A percentile compares a stretch with the other conserved stretches of the same genome.
phyloP scores from a whole-genome alignment of 257 asterid genomes.

The Przewalskia tangutica region DNA sequence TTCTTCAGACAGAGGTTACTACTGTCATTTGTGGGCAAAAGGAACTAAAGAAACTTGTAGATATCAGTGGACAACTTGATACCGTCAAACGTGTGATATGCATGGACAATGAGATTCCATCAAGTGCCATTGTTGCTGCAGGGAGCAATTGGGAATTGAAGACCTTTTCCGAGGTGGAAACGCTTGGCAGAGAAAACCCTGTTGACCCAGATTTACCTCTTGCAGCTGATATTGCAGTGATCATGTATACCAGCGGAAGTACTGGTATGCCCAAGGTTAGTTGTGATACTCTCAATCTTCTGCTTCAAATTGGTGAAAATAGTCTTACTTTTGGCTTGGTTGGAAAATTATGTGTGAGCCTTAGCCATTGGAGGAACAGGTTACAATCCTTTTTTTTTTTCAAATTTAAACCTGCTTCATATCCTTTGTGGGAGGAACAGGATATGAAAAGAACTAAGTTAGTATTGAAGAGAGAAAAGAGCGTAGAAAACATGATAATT shows the following conservation, averaged over 20 bases:
- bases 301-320: not conserved
- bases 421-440: not conserved
- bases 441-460: not conserved
- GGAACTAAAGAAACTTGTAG: constrained; percentile 78
- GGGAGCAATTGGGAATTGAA: constrained; percentile 52
- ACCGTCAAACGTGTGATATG: constrained; percentile 73
- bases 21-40: constrained; percentile 88
- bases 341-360: not conserved
- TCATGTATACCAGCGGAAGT: constrained; percentile 99
- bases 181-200: constrained; percentile 62
- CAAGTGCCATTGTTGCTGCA: constrained; percentile 39
- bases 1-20: constrained; percentile 92
- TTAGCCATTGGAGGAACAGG: not conserved
- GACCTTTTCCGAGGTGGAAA: constrained; percentile 63
- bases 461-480: not conserved
- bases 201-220: constrained; percentile 79
- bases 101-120: constrained; percentile 68
- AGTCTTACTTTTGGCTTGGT: not conserved
- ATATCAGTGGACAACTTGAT: constrained; percentile 83
- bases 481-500: not conserved
- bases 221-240: constrained; percentile 83
- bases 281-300: not conserved
- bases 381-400: not conserved
- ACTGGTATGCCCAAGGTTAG: constrained; percentile 97
- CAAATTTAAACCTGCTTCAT: not conserved